These are phyloP conservation scores for Strobilomyces echinocephalus DNA, from an alignment of 768 basidiomycete species.

Conservation along the genomic window DNA sequence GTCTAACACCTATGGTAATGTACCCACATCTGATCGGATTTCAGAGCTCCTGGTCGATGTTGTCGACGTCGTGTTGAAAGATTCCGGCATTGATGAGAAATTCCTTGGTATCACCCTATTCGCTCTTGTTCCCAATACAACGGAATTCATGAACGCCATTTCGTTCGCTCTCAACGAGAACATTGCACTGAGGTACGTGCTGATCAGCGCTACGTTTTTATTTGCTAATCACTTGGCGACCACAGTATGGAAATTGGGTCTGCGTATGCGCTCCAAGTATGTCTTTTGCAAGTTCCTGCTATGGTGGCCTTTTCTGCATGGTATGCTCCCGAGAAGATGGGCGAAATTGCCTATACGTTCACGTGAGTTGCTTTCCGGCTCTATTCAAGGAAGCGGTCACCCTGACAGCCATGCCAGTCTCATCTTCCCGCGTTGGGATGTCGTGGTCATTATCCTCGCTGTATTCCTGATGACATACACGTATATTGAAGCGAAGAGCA, in stretches of 20 bases:
- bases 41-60: constrained; percentile 91
- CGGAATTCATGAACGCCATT: constrained; percentile 99
- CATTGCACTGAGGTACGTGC: constrained; percentile 82
- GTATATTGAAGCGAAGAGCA: constrained; percentile 97
- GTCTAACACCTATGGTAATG: constrained; percentile 22
- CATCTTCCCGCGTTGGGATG: constrained; percentile 98
- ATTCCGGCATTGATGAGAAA: constrained; percentile 93
- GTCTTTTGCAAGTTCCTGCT: constrained; percentile 93
- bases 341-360: constrained; percentile 84
- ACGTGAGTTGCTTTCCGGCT: constrained; percentile 55
- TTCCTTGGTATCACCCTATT: constrained; percentile 96
- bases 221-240: constrained; percentile 1
- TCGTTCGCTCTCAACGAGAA: constrained; percentile 96
- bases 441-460: constrained; percentile 87
- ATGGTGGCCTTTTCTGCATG: constrained; percentile 99
- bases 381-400: neutral
- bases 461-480: constrained; percentile 99
- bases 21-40: constrained; percentile 1
- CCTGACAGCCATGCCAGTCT: constrained; percentile 46
- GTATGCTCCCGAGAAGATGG: constrained; percentile 84
- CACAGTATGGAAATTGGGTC: constrained; percentile 98
- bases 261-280: constrained; percentile 97
- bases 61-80: constrained; percentile 88
- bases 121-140: constrained; percentile 96
- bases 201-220: neutral